These are phyloP conservation scores for Colletotrichum lini DNA, from an alignment of 2,329 filamentous ascomycete genomes.

Conservation along the genomic window DNA sequence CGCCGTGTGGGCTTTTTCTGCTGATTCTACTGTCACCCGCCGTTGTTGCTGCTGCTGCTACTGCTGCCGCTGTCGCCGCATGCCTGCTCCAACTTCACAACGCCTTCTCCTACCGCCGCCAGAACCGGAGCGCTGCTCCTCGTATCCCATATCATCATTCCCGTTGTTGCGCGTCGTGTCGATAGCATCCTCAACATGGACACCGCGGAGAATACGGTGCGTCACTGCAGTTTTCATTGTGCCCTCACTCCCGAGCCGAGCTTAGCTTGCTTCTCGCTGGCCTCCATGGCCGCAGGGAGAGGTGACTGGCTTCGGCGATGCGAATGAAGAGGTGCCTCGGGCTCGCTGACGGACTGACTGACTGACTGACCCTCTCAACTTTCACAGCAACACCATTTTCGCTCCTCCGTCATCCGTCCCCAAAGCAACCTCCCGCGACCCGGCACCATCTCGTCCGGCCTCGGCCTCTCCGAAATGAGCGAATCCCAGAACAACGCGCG, in stretches of 20 bases:
- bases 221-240: constrained; percentile 24
- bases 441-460: constrained; percentile 47
- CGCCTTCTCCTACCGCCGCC: constrained; percentile 48
- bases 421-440: constrained; percentile 44
- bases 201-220: constrained; percentile 53
- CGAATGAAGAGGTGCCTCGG: too few species aligned
- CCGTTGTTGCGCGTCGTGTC: constrained; percentile 39
- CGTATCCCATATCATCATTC: constrained; percentile 47
- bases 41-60: constrained; percentile 17
- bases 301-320: not conserved
- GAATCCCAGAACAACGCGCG: constrained; percentile 74
- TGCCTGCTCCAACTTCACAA: constrained; percentile 44
- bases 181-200: constrained; percentile 54
- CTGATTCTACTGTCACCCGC: not conserved
- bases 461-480: constrained; percentile 67
- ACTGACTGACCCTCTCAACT: constrained; percentile 1
- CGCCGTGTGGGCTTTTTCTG: constrained; percentile 16
- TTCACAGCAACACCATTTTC: constrained; percentile 40
- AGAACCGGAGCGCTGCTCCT: constrained; percentile 56
- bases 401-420: constrained; percentile 45
- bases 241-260: too few species aligned
- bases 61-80: constrained; percentile 9
- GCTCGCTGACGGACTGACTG: too few species aligned
- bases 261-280: too few species aligned
- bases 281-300: not conserved